Base-by-base conservation (phyloP, 202 grass and related monocot species). In the Musa balbisiana region DNA sequence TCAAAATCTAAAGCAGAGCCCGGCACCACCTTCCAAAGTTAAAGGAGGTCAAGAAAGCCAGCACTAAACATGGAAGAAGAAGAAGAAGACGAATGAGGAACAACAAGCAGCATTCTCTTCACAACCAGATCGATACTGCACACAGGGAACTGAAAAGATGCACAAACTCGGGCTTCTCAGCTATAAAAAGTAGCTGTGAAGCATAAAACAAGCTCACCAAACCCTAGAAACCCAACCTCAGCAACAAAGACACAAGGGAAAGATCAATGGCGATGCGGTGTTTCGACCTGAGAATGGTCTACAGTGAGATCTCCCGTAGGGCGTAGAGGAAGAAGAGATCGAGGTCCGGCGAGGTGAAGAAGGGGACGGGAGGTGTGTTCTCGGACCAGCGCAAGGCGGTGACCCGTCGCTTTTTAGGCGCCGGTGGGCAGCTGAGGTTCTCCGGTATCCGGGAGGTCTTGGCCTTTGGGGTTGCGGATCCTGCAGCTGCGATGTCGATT, bases 251-350 rank as follows among this genome's bases (percentile, higher is more conserved):
- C 14, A 11, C 17, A 3, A 51, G 43, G 20, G n/a, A 49, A 14
- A 26, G 13, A 29, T 13, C 15, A 60, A 6, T 9, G 56, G 56
- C 17, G 3, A 8, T n/a, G 14, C n/a, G 10, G 56, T 60, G n/a
- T 21, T 60, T 20, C 19, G 17, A 21, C 56, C 17, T 8, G 16
- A 9, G 0, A 60, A 58, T 1, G 56, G 15, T 60, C 56, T 51
- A 51, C 8, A 51, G 49, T 50, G 19, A 12, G 67, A 70, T 70
- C 67, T 51, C 67, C 11, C 12, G 67, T 11, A 70, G 33, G 17
- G 75, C 75, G 50, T 17, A 66, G 5, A 67, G 51, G 62, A 77
- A 77, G 75, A 77, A 77, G 62, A 77, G 75, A 11, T 77, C 75
- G n/a, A 77, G 60, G 4, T 77, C 75, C 20, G 75, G 75, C 62